Evolutionary conservation across 75 land plant species (phyloP), one percentile per base, ranked within the genome.

Genomic region (Pinus albicaulis): DNA sequence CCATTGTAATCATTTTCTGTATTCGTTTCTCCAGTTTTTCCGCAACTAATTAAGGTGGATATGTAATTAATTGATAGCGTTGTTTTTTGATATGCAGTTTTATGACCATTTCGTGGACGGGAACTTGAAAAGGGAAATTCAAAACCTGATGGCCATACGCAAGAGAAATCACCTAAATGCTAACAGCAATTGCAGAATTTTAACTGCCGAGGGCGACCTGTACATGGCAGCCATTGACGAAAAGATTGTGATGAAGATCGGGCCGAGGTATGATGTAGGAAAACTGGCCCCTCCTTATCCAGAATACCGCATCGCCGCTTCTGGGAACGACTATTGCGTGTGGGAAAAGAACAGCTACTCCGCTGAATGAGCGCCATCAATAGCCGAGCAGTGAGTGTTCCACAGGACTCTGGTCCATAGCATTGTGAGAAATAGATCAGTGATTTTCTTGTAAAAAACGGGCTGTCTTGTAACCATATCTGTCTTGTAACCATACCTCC

Each of bases 71-170:
- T 73, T 17, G 2, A 4, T 20, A 5, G 0, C 14, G 10, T 5
- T 72, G 17, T 68, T 61, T 36, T 61, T 6, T 20, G 52, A 13
- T 80, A 13, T 75, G 78, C 86, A 85, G 86, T 85, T 85, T 38
- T 85, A 82, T 65, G 87, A 85, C 65, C 87, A 85, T 26, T 82
- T 72, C 78, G 79, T 70, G 69, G 85, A 82, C 60, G 63, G 81
- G 64, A 77, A 76, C 4, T 59, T 83, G 60, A 79, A 80, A 73
- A 76, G 73, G 5, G 82, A 65, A 16, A 83, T 86, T 20, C 25
- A 56, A 22, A 55, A 14, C 1, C 57, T 86, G 63, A 20, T 79
- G 3, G 28, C 24, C 16, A 57, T 83, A 23, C 44, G 88, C 6
- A 79, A 83, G 76, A 74, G 79, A 6, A 86, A 86, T 17, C 74